Conservation (phyloP, 73 alveolate species). For the Urostyla sp. region DNA sequence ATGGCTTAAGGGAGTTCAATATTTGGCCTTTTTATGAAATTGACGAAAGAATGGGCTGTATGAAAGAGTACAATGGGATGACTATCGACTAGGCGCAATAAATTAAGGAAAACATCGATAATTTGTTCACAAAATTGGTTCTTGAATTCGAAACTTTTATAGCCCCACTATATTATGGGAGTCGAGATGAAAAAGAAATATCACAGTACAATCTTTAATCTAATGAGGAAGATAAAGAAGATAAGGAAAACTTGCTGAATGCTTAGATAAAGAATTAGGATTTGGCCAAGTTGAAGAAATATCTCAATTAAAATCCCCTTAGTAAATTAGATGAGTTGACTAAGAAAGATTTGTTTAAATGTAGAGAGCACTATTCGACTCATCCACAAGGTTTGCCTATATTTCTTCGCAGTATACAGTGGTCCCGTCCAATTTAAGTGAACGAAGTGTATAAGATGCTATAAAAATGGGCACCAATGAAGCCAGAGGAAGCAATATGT, state of each 20-base stretch:
- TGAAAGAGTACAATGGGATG: constrained; percentile 73
- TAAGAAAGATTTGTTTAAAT: constrained; percentile 73
- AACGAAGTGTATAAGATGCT: constrained; percentile 80
- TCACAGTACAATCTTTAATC: constrained; percentile 30
- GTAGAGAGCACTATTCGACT: constrained; percentile 90
- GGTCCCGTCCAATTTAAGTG: constrained; percentile 88
- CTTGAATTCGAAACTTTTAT: constrained; percentile 61
- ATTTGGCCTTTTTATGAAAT: constrained; percentile 74
- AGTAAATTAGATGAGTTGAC: constrained; percentile 48
- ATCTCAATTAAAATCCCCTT: constrained; percentile 66
- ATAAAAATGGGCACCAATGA: constrained; percentile 86
- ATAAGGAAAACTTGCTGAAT: constrained; percentile 54
- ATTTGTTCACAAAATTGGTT: constrained; percentile 45
- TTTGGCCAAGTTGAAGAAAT: constrained; percentile 62
- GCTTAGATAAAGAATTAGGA: constrained; percentile 58
- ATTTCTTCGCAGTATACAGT: constrained; percentile 82
- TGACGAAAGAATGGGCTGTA: constrained; percentile 75
- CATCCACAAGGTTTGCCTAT: constrained; percentile 86
- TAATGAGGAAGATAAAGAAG: constrained; percentile 58
- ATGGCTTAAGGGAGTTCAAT: constrained; percentile 67
- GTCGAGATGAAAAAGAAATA: constrained; percentile 62
- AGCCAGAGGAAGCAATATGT: constrained; percentile 93
- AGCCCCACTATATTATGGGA: constrained; percentile 67
- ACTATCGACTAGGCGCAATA: constrained; percentile 22
- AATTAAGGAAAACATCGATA: constrained; percentile 20